Evolutionary conservation across 805 yeast genomes (phyloP).

Genomic region (Schwanniomyces sp.): DNA sequence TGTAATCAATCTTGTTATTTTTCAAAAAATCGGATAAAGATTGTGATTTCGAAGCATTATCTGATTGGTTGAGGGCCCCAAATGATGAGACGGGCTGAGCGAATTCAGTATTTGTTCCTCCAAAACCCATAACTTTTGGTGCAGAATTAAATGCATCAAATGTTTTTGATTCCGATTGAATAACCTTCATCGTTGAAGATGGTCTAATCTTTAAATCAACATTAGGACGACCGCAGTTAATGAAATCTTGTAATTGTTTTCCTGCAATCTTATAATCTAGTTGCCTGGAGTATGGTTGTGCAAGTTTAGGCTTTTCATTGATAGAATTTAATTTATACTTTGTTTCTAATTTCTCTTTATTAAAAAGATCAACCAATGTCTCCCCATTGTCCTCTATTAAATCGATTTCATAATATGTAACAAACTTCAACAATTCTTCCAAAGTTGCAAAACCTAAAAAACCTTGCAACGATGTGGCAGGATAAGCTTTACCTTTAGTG

Average conservation of each 20-base stretch:
- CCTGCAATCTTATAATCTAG: conserved; percentile 27
- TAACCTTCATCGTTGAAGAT: conserved; percentile 2
- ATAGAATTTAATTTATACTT: conserved; percentile 39
- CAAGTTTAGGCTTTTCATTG: conserved; percentile 36
- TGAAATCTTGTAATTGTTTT: conserved; percentile 20
- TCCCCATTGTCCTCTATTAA: conserved; percentile 28
- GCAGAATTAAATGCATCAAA: neutral
- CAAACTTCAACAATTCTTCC: conserved; percentile 54
- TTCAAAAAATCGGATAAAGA: conserved; percentile 3
- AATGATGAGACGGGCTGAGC: neutral
- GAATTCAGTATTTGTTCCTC: neutral
- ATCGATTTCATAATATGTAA: conserved; percentile 62
- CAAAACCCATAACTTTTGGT: neutral
- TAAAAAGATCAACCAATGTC: conserved; percentile 36
- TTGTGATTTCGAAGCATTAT: neutral
- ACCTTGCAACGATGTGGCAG: conserved; percentile 44
- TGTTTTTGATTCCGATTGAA: conserved; percentile 1
- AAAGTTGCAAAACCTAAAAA: conserved; percentile 68
- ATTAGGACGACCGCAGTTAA: conserved; percentile 36
- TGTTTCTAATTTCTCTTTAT: conserved; percentile 40
- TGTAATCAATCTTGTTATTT: neutral
- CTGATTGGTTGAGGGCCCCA: neutral
- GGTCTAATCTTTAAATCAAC: conserved; percentile 19
- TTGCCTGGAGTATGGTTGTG: conserved; percentile 34
- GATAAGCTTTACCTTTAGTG: conserved; percentile 66